Evolutionary conservation across 179 eudicot species (phyloP), one percentile per base, ranked within the genome.

Genomic region (Silene noctiflora): DNA sequence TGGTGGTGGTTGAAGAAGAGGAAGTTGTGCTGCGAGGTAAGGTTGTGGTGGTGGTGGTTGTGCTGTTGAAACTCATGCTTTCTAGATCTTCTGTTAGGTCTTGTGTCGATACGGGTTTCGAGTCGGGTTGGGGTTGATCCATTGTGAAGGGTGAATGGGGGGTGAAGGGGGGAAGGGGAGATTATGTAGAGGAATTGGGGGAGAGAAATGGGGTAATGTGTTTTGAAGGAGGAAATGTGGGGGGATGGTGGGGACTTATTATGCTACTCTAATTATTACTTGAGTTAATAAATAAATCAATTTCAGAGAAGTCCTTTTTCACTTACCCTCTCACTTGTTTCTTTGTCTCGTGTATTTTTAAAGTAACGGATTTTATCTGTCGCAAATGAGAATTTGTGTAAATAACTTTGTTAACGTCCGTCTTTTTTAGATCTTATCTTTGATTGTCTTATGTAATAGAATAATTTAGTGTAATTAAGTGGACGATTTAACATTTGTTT

Each of bases 51-150:
- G 75, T 71, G n/a, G 75, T 72, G 69, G 81, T 72, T 42, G 89
- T 80, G 77, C 95, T 91, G 89, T 88, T 89, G 90, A 93, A 91
- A 79, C 98, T 93, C 79, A 90, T 79, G 85, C 91, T 86, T 63
- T 90, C 84, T 56, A 93, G 86, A 79, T 90, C 93, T 84, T 90
- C 95, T 76, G 87, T 63, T 2, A 90, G 72, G 73, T 90, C 89
- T 20, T 72, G 51, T 24, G 8, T 68, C 79, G 63, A 16, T 12
- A 76, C n/a, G 33, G 79, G 3, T 74, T 69, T 21, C 11, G 53
- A n/a, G 48, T 20, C 13, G 53, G 60, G 19, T 7, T 29, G 21
- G 53, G 66, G 51, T 33, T 31, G 48, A n/a, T 55, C 72, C 56
- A 24, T 77, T 51, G 55, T 12, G 59, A n/a, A 33, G 53, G 25